Evolutionary conservation across 2,329 filamentous ascomycete species (phyloP).

Genomic region (Sclerotinia borealis): DNA sequence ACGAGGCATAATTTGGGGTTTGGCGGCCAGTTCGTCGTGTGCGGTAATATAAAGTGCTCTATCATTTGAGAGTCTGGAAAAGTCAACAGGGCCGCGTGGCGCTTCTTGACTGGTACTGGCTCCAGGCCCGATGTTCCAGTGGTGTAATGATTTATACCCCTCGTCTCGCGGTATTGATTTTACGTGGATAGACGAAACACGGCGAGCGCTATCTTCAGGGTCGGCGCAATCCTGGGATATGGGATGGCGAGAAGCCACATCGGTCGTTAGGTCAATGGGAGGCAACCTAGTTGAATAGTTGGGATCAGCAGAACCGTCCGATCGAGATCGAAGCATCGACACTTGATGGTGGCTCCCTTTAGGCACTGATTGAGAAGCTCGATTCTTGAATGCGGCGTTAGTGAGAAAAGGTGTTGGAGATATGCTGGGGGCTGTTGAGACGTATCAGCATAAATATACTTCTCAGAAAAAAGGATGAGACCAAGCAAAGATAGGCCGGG

Average conservation of each 20-base stretch:
- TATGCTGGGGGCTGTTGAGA: neutral
- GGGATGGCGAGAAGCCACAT: neutral
- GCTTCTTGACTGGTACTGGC: neutral
- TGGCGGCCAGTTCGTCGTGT: neutral
- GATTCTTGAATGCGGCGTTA: neutral
- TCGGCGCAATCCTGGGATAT: neutral
- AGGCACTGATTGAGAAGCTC: neutral
- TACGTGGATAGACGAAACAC: neutral
- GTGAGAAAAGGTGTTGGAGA: neutral
- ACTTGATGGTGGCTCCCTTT: too few relatives aligned
- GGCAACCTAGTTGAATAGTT: neutral
- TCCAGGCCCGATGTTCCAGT: neutral
- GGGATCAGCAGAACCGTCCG: neutral
- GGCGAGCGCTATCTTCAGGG: neutral
- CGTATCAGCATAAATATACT: neutral
- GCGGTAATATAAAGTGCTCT: neutral
- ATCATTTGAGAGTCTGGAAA: too few relatives aligned
- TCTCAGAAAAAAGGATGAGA: neutral
- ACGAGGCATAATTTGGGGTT: neutral
- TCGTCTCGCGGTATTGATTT: neutral
- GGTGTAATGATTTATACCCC: neutral
- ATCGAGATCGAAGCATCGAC: neutral
- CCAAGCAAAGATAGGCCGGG: neutral
- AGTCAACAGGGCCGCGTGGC: too few relatives aligned
- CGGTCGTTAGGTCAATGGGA: neutral